Conservation (phyloP, 2,329 filamentous ascomycete species). For the Dactylellina leptospora region DNA sequence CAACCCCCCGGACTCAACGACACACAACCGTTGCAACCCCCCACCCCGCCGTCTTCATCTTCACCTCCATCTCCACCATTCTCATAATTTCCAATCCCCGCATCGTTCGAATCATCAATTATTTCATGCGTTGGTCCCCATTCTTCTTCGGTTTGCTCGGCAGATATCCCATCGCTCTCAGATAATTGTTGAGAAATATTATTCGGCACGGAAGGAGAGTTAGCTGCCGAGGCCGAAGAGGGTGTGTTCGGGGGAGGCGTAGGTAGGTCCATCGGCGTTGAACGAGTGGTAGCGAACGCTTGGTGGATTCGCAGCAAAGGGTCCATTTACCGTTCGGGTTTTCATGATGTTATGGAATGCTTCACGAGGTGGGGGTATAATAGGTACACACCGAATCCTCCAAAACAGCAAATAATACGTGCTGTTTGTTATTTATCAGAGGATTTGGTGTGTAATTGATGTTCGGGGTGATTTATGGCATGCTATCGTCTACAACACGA, state of each 20-base stretch:
- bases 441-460: too few relatives aligned
- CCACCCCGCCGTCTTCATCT: background rate
- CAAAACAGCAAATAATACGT: too few relatives aligned
- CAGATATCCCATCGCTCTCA: too few relatives aligned
- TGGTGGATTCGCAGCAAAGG: background rate
- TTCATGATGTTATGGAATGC: too few relatives aligned
- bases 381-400: too few relatives aligned
- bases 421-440: too few relatives aligned
- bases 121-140: background rate
- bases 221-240: background rate
- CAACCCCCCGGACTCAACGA: background rate
- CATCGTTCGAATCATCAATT: background rate
- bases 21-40: background rate
- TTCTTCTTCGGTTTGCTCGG: background rate
- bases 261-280: too few relatives aligned
- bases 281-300: background rate
- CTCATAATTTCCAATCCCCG: background rate
- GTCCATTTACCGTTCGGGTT: too few relatives aligned
- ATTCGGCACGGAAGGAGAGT: background rate
- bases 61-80: background rate
- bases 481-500: background rate
- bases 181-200: too few relatives aligned
- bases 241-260: too few relatives aligned
- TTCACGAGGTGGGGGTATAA: too few relatives aligned
- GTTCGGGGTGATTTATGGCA: background rate